These are phyloP conservation scores for Trypanosoma conorhini DNA, from an alignment of 208 protist species.

Conservation along the genomic window DNA sequence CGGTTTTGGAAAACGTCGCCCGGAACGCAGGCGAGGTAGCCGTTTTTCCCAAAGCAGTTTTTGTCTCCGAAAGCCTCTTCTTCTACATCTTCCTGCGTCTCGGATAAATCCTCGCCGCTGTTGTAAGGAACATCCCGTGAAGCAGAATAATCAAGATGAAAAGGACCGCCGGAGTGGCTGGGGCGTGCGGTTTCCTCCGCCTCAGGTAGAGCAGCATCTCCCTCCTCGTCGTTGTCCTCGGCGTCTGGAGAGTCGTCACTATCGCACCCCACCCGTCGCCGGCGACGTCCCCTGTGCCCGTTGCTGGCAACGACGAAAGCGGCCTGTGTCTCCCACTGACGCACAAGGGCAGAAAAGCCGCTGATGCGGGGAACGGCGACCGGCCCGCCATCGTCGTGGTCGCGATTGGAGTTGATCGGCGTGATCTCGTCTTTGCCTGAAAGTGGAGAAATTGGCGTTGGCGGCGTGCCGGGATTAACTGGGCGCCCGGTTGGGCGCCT, in stretches of 20 bases:
- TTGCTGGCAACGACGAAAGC: not conserved
- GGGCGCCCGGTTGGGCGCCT: not conserved
- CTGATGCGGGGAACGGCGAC: constrained; percentile 7
- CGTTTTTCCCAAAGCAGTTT: constrained; percentile 45
- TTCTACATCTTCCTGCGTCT: not conserved
- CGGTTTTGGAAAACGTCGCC: constrained; percentile 65
- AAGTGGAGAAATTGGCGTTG: not conserved
- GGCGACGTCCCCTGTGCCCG: not conserved
- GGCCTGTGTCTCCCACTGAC: constrained; percentile 5
- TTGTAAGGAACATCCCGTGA: not conserved
- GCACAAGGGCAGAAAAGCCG: constrained; percentile 4
- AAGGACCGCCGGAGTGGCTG: not conserved
- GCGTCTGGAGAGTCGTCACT: not conserved
- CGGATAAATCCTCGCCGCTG: not conserved
- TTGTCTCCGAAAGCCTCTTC: constrained; percentile 8
- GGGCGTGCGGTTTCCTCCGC: not conserved
- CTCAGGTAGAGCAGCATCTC: not conserved
- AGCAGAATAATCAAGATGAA: not conserved
- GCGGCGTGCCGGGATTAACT: not conserved
- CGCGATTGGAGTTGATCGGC: not conserved
- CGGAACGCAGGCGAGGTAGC: constrained; percentile 59
- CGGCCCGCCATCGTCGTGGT: not conserved
- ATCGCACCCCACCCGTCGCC: not conserved
- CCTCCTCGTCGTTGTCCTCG: constrained; percentile 4
- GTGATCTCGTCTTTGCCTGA: not conserved